Conservation (phyloP, 2,329 filamentous ascomycete genomes). For the Fusarium proliferatum region DNA sequence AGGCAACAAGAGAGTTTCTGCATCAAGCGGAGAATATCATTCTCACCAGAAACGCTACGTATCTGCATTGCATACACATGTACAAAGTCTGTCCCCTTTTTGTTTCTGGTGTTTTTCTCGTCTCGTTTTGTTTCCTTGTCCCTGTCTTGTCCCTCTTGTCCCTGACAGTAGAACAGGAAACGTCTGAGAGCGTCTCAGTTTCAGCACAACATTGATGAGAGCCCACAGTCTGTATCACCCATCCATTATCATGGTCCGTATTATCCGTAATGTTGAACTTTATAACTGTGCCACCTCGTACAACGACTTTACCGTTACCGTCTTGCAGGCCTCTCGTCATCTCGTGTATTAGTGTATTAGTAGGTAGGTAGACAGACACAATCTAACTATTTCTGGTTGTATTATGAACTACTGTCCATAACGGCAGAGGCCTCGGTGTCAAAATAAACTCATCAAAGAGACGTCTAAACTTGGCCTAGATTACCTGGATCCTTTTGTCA, state of each 20-base stretch:
- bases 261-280: neutral
- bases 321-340: neutral
- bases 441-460: neutral
- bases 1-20: neutral
- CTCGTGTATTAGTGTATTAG: neutral
- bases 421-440: neutral
- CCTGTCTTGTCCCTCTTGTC: neutral
- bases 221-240: slow-evolving; percentile 1
- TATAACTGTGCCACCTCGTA: slow-evolving; percentile 15
- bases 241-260: neutral
- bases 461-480: neutral
- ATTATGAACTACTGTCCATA: slow-evolving; percentile 4
- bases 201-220: slow-evolving; percentile 14
- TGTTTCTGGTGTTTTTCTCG: neutral
- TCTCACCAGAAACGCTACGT: neutral
- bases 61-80: neutral
- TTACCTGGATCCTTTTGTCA: neutral
- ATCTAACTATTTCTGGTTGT: neutral
- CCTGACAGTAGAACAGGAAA: slow-evolving; percentile 1
- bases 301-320: neutral
- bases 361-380: neutral
- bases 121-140: slow-evolving; percentile 21
- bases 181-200: slow-evolving; percentile 28
- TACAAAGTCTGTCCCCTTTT: neutral
- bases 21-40: slow-evolving; percentile 15